Evolutionary conservation across 257 asterid species (phyloP).

Genomic region (Nicotiana tabacum): DNA sequence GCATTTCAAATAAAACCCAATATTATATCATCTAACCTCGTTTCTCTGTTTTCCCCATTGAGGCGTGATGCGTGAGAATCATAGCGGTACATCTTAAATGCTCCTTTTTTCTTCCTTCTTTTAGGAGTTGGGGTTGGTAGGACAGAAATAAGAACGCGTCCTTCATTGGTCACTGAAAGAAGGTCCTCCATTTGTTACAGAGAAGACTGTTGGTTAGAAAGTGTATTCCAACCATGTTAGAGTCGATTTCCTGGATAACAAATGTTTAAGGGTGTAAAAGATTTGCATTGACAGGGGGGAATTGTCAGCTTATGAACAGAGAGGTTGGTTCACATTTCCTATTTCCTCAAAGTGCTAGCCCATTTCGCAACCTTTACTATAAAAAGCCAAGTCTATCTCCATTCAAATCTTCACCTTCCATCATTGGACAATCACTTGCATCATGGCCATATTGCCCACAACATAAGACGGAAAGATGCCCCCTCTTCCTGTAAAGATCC

Average conservation of each 20-base stretch:
- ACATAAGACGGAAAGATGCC: slow-evolving; percentile 38
- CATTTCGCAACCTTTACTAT: slow-evolving; percentile 15
- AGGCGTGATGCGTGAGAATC: background rate
- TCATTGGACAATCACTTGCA: slow-evolving; percentile 36
- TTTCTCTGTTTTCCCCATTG: background rate
- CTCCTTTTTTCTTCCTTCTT: background rate
- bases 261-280: background rate
- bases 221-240: background rate
- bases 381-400: slow-evolving; percentile 40
- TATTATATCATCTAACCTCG: background rate
- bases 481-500: slow-evolving; percentile 43
- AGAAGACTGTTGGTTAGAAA: background rate
- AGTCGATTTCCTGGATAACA: background rate
- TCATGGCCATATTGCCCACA: slow-evolving; percentile 45
- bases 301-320: background rate
- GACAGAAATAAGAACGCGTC: background rate
- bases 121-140: background rate
- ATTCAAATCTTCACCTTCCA: slow-evolving; percentile 37
- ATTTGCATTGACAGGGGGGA: background rate
- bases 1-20: background rate
- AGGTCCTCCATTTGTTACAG: background rate
- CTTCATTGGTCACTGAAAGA: background rate
- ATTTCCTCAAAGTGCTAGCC: background rate
- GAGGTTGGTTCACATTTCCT: background rate
- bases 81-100: background rate